These are phyloP conservation scores for Boletus sp. DNA, from an alignment of 768 basidiomycete species.

Conservation along the genomic window DNA sequence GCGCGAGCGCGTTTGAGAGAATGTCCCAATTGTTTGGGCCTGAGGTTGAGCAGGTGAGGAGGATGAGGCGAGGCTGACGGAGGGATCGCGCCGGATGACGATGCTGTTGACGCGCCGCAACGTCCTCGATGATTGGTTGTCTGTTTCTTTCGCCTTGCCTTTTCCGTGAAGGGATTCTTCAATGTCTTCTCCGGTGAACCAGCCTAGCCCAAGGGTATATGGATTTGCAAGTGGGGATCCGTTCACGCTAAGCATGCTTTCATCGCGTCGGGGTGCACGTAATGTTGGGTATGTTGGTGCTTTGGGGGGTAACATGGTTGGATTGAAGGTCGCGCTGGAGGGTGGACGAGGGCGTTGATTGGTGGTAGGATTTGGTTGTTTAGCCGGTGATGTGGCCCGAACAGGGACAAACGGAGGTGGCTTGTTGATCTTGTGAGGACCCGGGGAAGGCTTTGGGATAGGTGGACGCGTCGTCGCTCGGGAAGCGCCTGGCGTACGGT, in stretches of 20 bases:
- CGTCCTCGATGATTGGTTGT: constrained; percentile 9
- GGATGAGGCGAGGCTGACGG: constrained; percentile 36
- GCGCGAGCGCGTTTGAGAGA: constrained; percentile 38
- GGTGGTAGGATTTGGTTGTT: constrained; percentile 22
- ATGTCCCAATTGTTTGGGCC: constrained; percentile 18
- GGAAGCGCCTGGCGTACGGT: constrained; percentile 42
- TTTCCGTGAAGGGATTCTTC: constrained; percentile 18
- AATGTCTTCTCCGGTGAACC: constrained; percentile 44
- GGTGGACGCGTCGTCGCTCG: constrained; percentile 29
- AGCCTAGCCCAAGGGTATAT: constrained; percentile 59
- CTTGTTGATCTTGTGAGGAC: constrained; percentile 34
- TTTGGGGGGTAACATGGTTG: constrained; percentile 48
- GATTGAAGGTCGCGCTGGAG: constrained; percentile 70
- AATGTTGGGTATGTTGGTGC: constrained; percentile 43
- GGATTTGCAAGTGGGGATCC: constrained; percentile 83
- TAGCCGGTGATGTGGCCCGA: constrained; percentile 53
- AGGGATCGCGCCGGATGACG: constrained; percentile 57
- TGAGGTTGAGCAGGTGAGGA: constrained; percentile 23
- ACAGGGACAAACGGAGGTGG: constrained; percentile 25
- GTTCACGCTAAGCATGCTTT: constrained; percentile 77
- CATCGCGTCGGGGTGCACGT: constrained; percentile 68
- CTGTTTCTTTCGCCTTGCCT: constrained; percentile 25
- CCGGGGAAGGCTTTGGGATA: constrained; percentile 31
- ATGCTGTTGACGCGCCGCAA: constrained; percentile 54
- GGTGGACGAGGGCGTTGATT: constrained; percentile 41